These are phyloP conservation scores for Ophiostoma populinum DNA, from an alignment of 2,329 filamentous ascomycete species.

Conservation along the genomic window DNA sequence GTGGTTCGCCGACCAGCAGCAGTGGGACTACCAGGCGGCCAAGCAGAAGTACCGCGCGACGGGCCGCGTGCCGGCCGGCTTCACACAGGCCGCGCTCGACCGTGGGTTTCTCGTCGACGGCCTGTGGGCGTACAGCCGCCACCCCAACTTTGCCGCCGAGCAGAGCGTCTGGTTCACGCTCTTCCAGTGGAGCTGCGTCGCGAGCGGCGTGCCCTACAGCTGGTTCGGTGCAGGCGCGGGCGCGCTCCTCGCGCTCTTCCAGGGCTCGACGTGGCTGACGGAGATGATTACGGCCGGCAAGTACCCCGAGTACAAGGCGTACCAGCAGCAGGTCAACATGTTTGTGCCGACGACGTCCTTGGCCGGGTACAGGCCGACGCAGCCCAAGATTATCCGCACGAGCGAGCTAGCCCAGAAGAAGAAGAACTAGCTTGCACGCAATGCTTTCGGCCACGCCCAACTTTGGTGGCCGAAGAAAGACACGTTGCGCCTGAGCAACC, in stretches of 20 bases:
- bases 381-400: slow-evolving; percentile 30
- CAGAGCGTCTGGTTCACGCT: slow-evolving; percentile 77
- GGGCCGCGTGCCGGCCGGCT: slow-evolving; percentile 50
- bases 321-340: slow-evolving; percentile 66
- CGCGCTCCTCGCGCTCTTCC: slow-evolving; percentile 64
- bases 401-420: slow-evolving; percentile 31
- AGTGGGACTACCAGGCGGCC: slow-evolving; percentile 77
- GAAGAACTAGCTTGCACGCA: slow-evolving; percentile 21
- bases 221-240: slow-evolving; percentile 61
- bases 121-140: slow-evolving; percentile 73
- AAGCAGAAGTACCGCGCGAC: slow-evolving; percentile 60
- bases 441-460: no score
- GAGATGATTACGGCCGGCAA: slow-evolving; percentile 66
- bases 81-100: slow-evolving; percentile 59
- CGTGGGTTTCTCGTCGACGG: slow-evolving; percentile 76
- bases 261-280: slow-evolving; percentile 75
- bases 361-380: slow-evolving; percentile 23
- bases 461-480: no score
- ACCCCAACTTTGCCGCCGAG: slow-evolving; percentile 90
- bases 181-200: slow-evolving; percentile 75
- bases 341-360: slow-evolving; percentile 52
- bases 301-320: slow-evolving; percentile 74
- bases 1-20: slow-evolving; percentile 76
- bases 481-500: no score
- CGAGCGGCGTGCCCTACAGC: slow-evolving; percentile 52